Evolutionary conservation across 768 basidiomycete genomes (phyloP), one percentile per base, ranked within the genome.

Genomic region (Hebeloma cylindrosporum): DNA sequence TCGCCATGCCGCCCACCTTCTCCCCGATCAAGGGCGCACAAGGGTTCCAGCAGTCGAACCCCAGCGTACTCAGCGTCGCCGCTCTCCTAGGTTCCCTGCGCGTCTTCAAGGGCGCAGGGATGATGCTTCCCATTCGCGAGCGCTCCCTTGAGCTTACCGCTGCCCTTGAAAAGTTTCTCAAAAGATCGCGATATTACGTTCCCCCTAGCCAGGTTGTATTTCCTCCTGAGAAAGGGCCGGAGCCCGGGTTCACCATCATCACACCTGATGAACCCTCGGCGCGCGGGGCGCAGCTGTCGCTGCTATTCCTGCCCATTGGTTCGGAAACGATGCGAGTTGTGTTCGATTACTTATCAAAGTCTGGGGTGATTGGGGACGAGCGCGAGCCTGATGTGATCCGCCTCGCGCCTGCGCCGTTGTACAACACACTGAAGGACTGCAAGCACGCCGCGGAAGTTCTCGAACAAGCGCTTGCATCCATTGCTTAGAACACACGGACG

Each of bases 21-120:
- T 78, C 78, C 36, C 86, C 93, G 7, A 88, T 90, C 50, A 76
- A 74, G 14, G 96, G 96, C 43, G 96, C 96, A 0, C 88, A 92
- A 63, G 93, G 93, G 30, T 97, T 88, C 69, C 94, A 96, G 61
- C 88, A 95, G 64, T 97, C 94, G 28, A 98, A 97, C 68, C 93
- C 96, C 7, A 86, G 83, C 44, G 82, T 89, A 26, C 71, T 98
- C 48, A 77, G 82, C 25, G 75, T 86, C 3, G 87, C 85, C 37
- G 79, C 93, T 4, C 76, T 98, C 13, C 74, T 93, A 10, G 91
- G 94, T 2, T 83, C 91, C 32, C 74, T 98, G 26, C 78, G 87
- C 56, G 68, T 88, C 10, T 89, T 96, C 70, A 77, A 85, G 49
- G 75, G 79, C 51, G 88, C 76, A 6, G 90, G 90, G 25, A 88